Evolutionary conservation across 306 rosid species (phyloP), one percentile per base, ranked within the genome.

Genomic region (Rosa rugosa): DNA sequence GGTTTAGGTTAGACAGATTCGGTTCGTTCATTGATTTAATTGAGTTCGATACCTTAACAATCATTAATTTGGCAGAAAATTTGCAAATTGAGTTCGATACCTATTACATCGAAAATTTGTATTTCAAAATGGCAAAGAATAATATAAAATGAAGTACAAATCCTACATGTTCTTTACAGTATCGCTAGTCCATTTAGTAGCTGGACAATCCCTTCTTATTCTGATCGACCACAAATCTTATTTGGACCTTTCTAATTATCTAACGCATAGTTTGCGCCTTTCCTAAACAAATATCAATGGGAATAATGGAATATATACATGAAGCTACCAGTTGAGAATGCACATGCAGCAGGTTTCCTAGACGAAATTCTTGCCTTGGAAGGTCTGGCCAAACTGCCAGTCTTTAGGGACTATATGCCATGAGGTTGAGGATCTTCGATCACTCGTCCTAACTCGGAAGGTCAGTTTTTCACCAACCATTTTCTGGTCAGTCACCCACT

Each of bases 381-480:
- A 63, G 68, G 68, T 25, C 7, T 63, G 68, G 68, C 68, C 68
- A 63, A 27, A 63, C 68, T 63, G 68, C 68, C 68, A 63, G 14
- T 13, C 11, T 3, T 25, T 2, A 27, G 68, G 68, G n/a, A 63
- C 68, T 27, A 63, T 2, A 25, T 63, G 68, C 68, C 68, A 63
- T 63, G 68, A 63, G 42, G 68, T 63, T 25, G 68, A 31, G 9
- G 68, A 11, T 63, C 68, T 63, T 63, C 68, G 7, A 63, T 63
- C 68, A 63, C 68, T 63, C 36, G 42, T 14, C n/a, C 41, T 63
- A 31, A 63, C 68, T 63, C 68, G 68, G 68, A 63, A 63, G 42
- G 68, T 27, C 42, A 63, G 42, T 27, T 13, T 27, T 41, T 63
- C 68, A 27, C 68, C 68, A 31, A 31, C 41, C 41, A 63, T 31